Conservation (phyloP, 305 asterid species). For the Solanum hybrid region DNA sequence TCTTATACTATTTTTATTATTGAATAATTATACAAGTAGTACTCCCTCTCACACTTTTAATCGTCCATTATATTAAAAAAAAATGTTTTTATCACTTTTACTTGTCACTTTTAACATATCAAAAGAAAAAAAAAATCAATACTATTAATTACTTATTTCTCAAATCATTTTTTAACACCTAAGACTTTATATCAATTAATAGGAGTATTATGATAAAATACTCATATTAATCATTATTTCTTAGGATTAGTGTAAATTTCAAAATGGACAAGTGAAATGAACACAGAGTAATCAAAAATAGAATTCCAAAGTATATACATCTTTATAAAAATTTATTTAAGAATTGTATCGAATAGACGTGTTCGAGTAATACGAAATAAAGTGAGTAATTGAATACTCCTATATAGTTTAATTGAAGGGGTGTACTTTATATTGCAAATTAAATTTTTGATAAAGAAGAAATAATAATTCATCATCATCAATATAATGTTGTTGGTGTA, state of each 20-base stretch:
- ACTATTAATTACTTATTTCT: background rate
- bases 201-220: background rate
- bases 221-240: background rate
- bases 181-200: background rate
- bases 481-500: background rate
- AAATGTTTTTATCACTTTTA: no score
- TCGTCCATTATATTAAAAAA: no score
- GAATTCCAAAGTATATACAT: background rate
- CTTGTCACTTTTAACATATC: background rate
- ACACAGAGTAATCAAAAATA: background rate
- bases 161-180: background rate
- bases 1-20: background rate
- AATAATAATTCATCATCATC: background rate
- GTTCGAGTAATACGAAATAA: background rate
- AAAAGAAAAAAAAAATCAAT: background rate
- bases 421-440: background rate
- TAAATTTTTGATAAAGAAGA: background rate
- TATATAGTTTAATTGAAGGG: background rate
- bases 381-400: background rate
- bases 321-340: accelerated
- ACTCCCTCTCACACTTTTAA: no score
- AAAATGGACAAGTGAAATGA: background rate
- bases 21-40: background rate
- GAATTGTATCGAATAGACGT: background rate
- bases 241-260: accelerated